Evolutionary conservation across 768 basidiomycete genomes (phyloP).

Genomic region (Kwoniella europaea): DNA sequence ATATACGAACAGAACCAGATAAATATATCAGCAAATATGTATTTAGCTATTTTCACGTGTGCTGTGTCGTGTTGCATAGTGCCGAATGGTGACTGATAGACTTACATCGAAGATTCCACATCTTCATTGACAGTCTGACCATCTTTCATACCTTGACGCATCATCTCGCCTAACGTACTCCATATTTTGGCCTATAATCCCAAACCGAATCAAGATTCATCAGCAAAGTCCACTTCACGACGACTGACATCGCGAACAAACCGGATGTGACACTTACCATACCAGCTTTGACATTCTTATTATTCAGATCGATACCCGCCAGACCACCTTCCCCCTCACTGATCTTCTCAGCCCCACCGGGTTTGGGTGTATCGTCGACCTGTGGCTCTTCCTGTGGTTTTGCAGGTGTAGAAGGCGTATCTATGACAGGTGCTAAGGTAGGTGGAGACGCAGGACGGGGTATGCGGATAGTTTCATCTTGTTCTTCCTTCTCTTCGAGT

Average conservation of each 20-base stretch:
- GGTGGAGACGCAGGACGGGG: constrained; percentile 13
- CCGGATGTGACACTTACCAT: constrained; percentile 21
- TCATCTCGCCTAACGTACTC: constrained; percentile 35
- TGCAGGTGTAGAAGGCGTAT: not conserved
- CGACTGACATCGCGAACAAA: not conserved
- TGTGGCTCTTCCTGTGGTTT: not conserved
- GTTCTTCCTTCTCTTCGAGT: not conserved
- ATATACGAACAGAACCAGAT: not conserved
- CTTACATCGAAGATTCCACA: constrained; percentile 31
- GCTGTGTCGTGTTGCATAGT: too few species aligned
- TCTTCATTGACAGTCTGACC: constrained; percentile 11
- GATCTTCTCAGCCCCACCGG: not conserved
- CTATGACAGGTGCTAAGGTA: constrained; percentile 2
- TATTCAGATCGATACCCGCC: constrained; percentile 24
- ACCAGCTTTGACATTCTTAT: constrained; percentile 24
- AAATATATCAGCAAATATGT: too few species aligned
- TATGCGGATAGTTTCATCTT: constrained; percentile 18
- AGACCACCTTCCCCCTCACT: not conserved
- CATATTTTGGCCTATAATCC: constrained; percentile 33
- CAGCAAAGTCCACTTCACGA: not conserved
- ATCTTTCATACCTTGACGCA: constrained; percentile 33
- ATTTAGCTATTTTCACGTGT: too few species aligned
- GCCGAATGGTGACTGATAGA: constrained; percentile 6
- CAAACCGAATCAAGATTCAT: not conserved
- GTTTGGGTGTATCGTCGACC: not conserved